Conservation (phyloP, 306 rosid species). For the Prunus davidiana region DNA sequence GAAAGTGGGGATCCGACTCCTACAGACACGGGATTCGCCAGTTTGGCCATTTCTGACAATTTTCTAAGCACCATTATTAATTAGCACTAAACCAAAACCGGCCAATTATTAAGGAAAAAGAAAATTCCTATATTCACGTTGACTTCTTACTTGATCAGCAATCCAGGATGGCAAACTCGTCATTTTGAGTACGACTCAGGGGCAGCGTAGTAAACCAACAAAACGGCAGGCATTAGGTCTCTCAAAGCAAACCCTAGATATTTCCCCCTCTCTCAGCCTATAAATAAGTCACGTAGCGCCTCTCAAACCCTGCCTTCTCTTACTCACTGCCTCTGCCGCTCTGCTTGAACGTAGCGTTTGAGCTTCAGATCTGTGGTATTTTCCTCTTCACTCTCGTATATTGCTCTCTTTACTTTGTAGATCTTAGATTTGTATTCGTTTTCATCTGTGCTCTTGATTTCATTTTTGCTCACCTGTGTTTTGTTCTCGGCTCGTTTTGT, state of each 20-base stretch:
- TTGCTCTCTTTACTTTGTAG: not conserved
- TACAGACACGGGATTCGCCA: no score
- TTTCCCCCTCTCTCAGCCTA: not conserved
- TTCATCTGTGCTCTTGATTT: not conserved
- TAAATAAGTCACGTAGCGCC: not conserved
- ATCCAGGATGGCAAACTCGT: not conserved
- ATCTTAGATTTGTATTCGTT: not conserved
- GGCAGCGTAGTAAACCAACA: not conserved
- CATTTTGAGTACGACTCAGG: not conserved
- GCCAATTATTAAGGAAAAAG: not conserved
- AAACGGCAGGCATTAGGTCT: not conserved
- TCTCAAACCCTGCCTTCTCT: not conserved
- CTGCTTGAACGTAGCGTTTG: not conserved
- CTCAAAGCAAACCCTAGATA: not conserved
- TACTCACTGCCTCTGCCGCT: not conserved
- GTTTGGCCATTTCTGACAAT: not conserved
- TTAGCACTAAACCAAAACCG: not conserved
- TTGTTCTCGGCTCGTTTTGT: not conserved
- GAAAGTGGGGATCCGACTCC: no score
- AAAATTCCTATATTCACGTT: not conserved
- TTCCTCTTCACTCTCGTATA: not conserved
- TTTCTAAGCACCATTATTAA: not conserved
- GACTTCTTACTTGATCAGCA: not conserved
- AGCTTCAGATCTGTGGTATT: slow-evolving; percentile 3
- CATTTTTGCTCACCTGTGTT: not conserved